Conservation (phyloP, 2,329 filamentous ascomycete species). For the Alternaria longipes region DNA sequence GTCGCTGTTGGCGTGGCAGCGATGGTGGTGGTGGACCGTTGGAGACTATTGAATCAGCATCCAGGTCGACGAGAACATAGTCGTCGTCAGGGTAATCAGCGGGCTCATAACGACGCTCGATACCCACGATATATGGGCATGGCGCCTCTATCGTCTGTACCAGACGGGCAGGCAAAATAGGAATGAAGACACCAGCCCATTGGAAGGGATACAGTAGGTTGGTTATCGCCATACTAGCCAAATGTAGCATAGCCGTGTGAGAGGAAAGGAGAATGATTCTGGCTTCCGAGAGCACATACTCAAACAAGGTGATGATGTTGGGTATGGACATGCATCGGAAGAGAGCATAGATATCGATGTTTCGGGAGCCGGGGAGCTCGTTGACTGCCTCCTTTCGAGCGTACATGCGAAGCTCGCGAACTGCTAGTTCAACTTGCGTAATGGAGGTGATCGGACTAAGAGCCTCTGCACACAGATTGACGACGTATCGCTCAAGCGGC, state of each 20-base stretch:
- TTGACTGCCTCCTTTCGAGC: slow-evolving; percentile 92
- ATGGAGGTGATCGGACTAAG: slow-evolving; percentile 91
- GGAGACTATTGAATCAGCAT: slow-evolving; percentile 88
- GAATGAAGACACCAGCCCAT: slow-evolving; percentile 95
- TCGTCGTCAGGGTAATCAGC: slow-evolving; percentile 92
- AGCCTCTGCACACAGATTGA: slow-evolving; percentile 95
- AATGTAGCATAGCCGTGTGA: slow-evolving; percentile 93
- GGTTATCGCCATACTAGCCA: slow-evolving; percentile 86
- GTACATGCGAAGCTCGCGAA: slow-evolving; percentile 90
- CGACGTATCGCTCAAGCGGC: slow-evolving; percentile 92
- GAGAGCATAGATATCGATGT: slow-evolving; percentile 89
- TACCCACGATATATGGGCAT: slow-evolving; percentile 95
- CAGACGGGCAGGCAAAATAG: slow-evolving; percentile 84
- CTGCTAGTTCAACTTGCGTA: slow-evolving; percentile 91
- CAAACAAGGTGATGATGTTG: slow-evolving; percentile 91
- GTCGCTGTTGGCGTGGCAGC: slow-evolving; percentile 85
- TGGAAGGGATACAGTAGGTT: slow-evolving; percentile 89
- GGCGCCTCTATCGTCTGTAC: slow-evolving; percentile 92
- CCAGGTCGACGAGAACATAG: slow-evolving; percentile 92
- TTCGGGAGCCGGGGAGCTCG: slow-evolving; percentile 90
- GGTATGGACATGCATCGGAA: slow-evolving; percentile 90
- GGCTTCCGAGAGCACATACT: slow-evolving; percentile 91
- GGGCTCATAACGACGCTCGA: slow-evolving; percentile 89
- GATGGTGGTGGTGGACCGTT: slow-evolving; percentile 77
- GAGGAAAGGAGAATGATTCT: slow-evolving; percentile 96